Base-by-base conservation (phyloP, 148 eudicot species). In the Cornus kousa region DNA sequence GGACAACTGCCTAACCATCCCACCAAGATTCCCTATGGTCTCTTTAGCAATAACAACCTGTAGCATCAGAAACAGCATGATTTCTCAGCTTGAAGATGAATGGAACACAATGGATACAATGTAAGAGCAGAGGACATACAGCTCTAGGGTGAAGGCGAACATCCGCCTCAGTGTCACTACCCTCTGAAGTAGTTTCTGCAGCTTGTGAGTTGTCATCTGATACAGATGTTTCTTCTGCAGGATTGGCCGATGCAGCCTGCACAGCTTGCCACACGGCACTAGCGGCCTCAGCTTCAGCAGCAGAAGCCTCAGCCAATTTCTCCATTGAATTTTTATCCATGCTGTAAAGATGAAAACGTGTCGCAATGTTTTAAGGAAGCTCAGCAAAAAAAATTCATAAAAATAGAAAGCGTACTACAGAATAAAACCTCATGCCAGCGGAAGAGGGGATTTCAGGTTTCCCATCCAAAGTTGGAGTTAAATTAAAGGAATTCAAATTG, bases 11-110 rank as follows among this genome's bases (percentile, higher is more conserved):
- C 99, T 87, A 60, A 96, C 92, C 99, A 96, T 92, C 55, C 94
- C 94, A 40, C 99, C 99, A 67, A 93, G 86, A 84, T 88, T 92
- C 69, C 99, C 98, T 50, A 89, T 88, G 40, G 94, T 83, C 81
- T 96, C 99, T 92, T 88, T 92, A 78, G 99, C 99, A 74, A 93
- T 90, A 64, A 96, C 99, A 77, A 96, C 99, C 99, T 96, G 93
- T 71, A 60, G 32, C 62, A 79, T 79, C 24, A 28, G 67, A 81
- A 77, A 74, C n/a, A 70, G 48, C 24, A 22, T 73, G 76, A 72
- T 71, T 20, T 59, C 48, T 7, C 65, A 75, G 68, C 50, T 66
- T 57, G 14, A 23, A 67, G 33, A 74, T 74, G 76, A 64, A 80
- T 67, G 59, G 10, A 64, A 59, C 9, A 48, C 48, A 55, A 46